phyloP scores from a whole-genome alignment of 2,329 filamentous ascomycete genomes.

The Ascochyta rabiei region DNA sequence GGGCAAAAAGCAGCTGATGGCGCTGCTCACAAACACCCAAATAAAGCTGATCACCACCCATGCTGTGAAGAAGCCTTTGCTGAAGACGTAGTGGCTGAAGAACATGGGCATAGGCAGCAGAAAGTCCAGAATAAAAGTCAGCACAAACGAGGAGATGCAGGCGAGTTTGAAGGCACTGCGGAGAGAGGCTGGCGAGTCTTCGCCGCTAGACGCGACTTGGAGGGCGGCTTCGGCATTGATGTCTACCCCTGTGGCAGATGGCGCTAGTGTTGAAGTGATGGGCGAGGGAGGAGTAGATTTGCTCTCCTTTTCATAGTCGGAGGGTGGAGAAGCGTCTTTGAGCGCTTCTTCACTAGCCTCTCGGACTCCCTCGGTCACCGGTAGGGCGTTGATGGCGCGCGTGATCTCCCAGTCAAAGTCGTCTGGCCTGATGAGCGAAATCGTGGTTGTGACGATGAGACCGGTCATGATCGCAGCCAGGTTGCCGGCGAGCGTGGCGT shows the following conservation, averaged over 20 bases:
- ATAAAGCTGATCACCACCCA: conserved; percentile 52
- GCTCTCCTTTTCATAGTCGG: conserved; percentile 5
- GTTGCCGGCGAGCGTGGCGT: conserved; percentile 50
- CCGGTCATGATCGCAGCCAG: conserved; percentile 44
- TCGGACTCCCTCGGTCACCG: conserved; percentile 17
- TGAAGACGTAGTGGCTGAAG: conserved; percentile 51
- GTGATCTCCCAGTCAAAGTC: conserved; percentile 51
- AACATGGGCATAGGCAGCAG: conserved; percentile 52
- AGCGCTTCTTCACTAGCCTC: conserved; percentile 12
- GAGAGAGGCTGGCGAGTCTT: conserved; percentile 41
- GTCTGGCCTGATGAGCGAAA: conserved; percentile 46
- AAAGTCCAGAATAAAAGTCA: conserved; percentile 51
- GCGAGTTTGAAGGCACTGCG: conserved; percentile 47
- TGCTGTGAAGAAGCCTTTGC: conserved; percentile 49
- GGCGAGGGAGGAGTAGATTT: background rate
- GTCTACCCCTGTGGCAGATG: background rate
- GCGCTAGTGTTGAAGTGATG: background rate
- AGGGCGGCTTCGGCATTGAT: background rate
- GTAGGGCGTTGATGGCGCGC: conserved; percentile 44
- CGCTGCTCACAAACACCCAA: conserved; percentile 51
- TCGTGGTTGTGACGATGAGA: conserved; percentile 40
- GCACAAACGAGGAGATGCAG: conserved; percentile 44
- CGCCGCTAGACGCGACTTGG: conserved; percentile 14
- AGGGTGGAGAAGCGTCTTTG: conserved; percentile 4
- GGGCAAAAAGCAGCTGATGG: conserved; percentile 50